These are phyloP conservation scores for Artemisia argyi DNA, from an alignment of 129 eudicot genomes.

Conservation along the genomic window DNA sequence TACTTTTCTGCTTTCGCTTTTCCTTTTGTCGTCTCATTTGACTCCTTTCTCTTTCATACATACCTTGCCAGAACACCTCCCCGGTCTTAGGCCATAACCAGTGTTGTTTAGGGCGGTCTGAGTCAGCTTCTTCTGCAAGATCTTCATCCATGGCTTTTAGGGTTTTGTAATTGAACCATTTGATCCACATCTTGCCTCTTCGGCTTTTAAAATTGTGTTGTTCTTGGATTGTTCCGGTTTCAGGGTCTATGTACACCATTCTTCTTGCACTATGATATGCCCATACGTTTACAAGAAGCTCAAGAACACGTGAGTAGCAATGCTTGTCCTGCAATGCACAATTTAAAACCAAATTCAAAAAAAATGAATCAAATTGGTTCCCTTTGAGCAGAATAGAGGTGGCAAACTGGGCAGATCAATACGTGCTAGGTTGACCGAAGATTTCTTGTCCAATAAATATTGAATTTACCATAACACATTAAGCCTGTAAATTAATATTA, in stretches of 20 bases:
- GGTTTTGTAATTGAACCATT: slow-evolving; percentile 77
- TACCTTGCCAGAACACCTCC: slow-evolving; percentile 90
- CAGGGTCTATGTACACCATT: slow-evolving; percentile 75
- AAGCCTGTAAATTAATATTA: neutral
- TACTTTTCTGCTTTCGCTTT: slow-evolving; percentile 63
- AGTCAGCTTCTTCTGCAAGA: slow-evolving; percentile 83
- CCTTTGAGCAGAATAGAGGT: neutral
- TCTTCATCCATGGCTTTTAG: slow-evolving; percentile 94
- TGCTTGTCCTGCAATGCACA: slow-evolving; percentile 69
- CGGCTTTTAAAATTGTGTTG: slow-evolving; percentile 70
- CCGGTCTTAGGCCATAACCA: slow-evolving; percentile 97
- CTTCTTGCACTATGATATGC: slow-evolving; percentile 86
- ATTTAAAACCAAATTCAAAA: neutral
- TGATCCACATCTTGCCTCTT: slow-evolving; percentile 91
- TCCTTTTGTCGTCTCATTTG: slow-evolving; percentile 60
- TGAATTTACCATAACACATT: neutral
- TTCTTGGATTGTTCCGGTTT: slow-evolving; percentile 72
- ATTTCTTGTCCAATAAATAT: neutral
- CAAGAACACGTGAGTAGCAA: slow-evolving; percentile 92
- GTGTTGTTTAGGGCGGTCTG: slow-evolving; percentile 53
- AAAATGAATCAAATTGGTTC: neutral
- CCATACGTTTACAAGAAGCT: slow-evolving; percentile 94
- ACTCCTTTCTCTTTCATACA: slow-evolving; percentile 71
- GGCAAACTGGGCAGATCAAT: neutral
- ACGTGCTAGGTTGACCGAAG: neutral